Evolutionary conservation across 306 rosid species (phyloP).

Genomic region (Quercus dentata): DNA sequence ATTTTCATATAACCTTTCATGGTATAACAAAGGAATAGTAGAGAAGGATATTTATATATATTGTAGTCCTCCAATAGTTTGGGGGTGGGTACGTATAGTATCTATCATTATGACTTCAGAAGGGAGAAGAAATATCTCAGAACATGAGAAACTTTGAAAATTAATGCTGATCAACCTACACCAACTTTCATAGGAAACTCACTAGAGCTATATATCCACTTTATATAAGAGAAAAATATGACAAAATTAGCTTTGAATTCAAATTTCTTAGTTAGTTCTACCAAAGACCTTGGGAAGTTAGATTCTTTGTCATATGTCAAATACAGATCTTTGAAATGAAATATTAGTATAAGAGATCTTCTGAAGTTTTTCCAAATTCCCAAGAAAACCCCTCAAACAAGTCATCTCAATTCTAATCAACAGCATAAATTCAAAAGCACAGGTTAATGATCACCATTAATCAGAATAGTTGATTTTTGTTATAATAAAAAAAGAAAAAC

Average conservation of each 20-base stretch:
- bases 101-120: not conserved
- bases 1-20: not conserved
- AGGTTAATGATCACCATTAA: not conserved
- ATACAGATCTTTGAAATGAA: not conserved
- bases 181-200: constrained; percentile 34
- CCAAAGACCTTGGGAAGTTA: not conserved
- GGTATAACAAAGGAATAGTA: not conserved
- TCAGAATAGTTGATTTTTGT: not conserved
- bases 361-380: not conserved
- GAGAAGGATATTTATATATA: constrained; percentile 10
- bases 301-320: constrained; percentile 18
- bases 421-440: not conserved
- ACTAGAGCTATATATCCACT: not conserved
- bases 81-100: constrained; percentile 12
- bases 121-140: constrained; percentile 23
- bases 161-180: constrained; percentile 15
- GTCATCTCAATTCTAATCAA: not conserved
- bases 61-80: constrained; percentile 7
- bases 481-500: not conserved
- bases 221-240: too few relatives aligned
- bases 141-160: constrained; percentile 31
- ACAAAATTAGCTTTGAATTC: constrained; percentile 18
- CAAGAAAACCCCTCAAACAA: not conserved
- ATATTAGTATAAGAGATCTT: not conserved
- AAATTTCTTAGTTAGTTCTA: not conserved